Percentiles rank a stretch among this genome's conserved stretches.
Conservation (phyloP, 768 basidiomycete species). For the Suillus spraguei region DNA sequence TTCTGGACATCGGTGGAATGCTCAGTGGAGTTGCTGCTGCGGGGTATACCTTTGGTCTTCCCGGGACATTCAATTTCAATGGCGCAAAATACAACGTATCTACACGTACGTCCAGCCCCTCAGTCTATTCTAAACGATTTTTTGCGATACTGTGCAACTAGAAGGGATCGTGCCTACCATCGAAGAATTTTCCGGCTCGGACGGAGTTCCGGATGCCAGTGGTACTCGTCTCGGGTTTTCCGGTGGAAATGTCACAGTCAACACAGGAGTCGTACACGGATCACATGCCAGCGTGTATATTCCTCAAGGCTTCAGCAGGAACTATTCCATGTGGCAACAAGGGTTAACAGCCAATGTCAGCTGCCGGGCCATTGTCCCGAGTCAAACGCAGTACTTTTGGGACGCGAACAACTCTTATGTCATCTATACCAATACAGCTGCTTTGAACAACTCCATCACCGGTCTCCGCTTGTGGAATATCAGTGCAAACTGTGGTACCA, state of each 20-base stretch:
- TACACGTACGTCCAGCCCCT: not conserved
- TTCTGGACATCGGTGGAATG: conserved; percentile 13
- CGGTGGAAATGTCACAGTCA: conserved; percentile 10
- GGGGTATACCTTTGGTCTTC: conserved; percentile 8
- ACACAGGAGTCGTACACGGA: not conserved
- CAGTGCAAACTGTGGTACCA: conserved; percentile 4
- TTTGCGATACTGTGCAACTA: not conserved
- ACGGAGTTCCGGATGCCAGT: conserved; percentile 2
- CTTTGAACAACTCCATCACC: not conserved
- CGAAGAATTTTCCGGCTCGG: conserved; percentile 5
- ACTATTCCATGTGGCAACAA: conserved; percentile 12
- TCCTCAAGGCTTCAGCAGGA: conserved; percentile 7
- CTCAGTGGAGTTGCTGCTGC: conserved; percentile 16
- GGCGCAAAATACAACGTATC: conserved; percentile 22
- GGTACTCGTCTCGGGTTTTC: conserved; percentile 9
- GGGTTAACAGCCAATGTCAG: conserved; percentile 12
- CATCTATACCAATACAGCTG: not conserved
- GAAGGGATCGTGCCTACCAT: conserved; percentile 11
- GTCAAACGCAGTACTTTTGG: conserved; percentile 5
- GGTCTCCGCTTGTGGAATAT: conserved; percentile 11
- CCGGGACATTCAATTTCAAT: conserved; percentile 20
- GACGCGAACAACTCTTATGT: not conserved
- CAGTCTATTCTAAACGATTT: not conserved
- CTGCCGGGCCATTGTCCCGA: conserved; percentile 2
- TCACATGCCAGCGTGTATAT: not conserved